These are phyloP conservation scores for Vigna trinervia DNA, from an alignment of 306 rosid species.

Conservation along the genomic window DNA sequence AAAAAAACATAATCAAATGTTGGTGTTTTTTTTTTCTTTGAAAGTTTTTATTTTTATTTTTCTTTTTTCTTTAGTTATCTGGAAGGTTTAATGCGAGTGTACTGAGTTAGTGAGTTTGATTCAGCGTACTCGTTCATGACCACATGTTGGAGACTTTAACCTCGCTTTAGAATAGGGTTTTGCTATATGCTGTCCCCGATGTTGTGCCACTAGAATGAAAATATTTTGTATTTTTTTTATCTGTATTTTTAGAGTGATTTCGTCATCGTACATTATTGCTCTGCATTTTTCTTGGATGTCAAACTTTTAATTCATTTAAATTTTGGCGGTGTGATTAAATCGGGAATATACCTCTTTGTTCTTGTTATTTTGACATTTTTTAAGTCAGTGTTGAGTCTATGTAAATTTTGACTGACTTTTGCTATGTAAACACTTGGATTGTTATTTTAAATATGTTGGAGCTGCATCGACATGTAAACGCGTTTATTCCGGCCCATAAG, in stretches of 20 bases:
- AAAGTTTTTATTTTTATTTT: neutral
- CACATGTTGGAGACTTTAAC: too few relatives aligned
- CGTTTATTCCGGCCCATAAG: neutral
- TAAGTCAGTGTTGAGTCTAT: neutral
- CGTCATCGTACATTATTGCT: too few relatives aligned
- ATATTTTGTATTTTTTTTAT: neutral
- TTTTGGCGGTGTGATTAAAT: neutral
- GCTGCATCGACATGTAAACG: too few relatives aligned
- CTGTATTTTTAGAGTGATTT: neutral
- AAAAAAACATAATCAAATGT: neutral
- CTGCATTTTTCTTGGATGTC: too few relatives aligned
- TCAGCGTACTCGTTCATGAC: neutral
- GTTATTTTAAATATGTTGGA: neutral
- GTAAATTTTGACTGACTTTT: neutral
- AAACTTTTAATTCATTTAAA: neutral
- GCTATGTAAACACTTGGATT: slow-evolving; percentile 1
- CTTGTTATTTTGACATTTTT: too few relatives aligned
- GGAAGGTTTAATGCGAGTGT: neutral
- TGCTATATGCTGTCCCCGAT: neutral
- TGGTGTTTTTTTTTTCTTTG: neutral
- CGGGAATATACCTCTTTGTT: neutral
- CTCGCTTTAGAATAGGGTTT: neutral
- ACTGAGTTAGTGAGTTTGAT: neutral
- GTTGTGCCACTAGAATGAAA: neutral
- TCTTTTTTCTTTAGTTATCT: neutral